Percentiles rank a stretch among this genome's conserved stretches.
phyloP scores from a whole-genome alignment of 495 filamentous ascomycete genomes.

The Hyaloscypha variabilis region DNA sequence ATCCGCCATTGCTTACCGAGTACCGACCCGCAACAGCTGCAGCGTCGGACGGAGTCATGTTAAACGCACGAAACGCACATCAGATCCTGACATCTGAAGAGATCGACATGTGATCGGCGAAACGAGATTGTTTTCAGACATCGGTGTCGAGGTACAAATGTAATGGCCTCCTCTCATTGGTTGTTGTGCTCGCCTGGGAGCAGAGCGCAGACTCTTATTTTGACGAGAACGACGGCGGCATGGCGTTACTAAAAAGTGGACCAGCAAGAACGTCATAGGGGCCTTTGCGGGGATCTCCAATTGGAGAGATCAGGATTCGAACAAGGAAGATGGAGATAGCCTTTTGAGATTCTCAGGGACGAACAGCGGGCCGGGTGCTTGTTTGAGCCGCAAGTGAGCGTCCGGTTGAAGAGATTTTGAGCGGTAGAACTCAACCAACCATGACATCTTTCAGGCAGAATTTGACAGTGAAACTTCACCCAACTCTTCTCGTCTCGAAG shows the following conservation, averaged over 20 bases:
- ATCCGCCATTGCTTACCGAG: slow-evolving; percentile 4
- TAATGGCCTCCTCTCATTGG: not conserved
- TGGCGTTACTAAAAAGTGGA: slow-evolving; percentile 12
- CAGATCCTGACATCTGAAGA: slow-evolving; percentile 2
- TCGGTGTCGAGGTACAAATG: slow-evolving; percentile 4
- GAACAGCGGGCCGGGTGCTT: slow-evolving; percentile 8
- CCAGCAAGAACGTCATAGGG: slow-evolving; percentile 14
- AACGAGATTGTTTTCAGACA: not conserved
- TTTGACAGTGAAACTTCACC: not conserved
- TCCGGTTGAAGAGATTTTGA: not conserved
- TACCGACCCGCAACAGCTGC: slow-evolving; percentile 3
- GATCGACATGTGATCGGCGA: slow-evolving; percentile 15
- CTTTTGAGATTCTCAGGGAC: not conserved
- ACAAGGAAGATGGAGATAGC: not conserved
- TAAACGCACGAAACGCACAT: not conserved
- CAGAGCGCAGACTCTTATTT: slow-evolving; percentile 9
- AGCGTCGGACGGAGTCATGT: slow-evolving; percentile 10
- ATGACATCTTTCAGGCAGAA: not conserved
- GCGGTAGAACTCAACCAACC: not conserved
- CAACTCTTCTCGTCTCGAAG: not conserved
- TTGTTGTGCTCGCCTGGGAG: not conserved
- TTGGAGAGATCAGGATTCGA: not conserved
- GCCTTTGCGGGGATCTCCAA: slow-evolving; percentile 18
- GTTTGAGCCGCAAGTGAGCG: slow-evolving; percentile 14
- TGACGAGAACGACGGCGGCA: slow-evolving; percentile 13